These are phyloP conservation scores for Lactifluus piperatus DNA, from an alignment of 768 basidiomycete genomes.

Conservation along the genomic window DNA sequence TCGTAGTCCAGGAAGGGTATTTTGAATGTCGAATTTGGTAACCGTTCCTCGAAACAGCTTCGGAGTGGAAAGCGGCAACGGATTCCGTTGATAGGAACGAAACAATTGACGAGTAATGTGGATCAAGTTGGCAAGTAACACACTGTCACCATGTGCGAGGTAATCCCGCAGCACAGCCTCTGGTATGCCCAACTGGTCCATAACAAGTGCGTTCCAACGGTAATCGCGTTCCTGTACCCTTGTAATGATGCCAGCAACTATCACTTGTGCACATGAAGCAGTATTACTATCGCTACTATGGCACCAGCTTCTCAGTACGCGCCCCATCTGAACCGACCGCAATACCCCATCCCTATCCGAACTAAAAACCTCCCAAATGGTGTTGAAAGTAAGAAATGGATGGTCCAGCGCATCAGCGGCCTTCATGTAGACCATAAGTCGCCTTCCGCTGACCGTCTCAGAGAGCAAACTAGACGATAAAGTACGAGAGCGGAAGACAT, in stretches of 20 bases:
- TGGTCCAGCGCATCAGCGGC: neutral
- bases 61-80: neutral
- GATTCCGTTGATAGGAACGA: neutral
- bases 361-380: neutral
- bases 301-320: neutral
- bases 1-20: neutral
- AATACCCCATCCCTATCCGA: neutral
- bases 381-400: neutral
- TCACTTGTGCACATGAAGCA: neutral
- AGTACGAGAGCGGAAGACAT: neutral
- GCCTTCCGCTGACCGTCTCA: neutral
- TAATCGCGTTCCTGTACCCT: neutral
- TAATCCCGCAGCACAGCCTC: neutral
- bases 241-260: neutral
- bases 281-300: neutral
- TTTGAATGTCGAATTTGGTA: neutral
- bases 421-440: neutral
- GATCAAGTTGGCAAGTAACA: neutral
- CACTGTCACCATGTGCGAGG: neutral
- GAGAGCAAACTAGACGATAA: neutral
- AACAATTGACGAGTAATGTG: neutral
- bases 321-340: neutral
- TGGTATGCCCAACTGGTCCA: neutral
- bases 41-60: neutral
- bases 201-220: neutral